phyloP scores from a whole-genome alignment of 2,329 filamentous ascomycete genomes.

The Cladorrhinum sp. region DNA sequence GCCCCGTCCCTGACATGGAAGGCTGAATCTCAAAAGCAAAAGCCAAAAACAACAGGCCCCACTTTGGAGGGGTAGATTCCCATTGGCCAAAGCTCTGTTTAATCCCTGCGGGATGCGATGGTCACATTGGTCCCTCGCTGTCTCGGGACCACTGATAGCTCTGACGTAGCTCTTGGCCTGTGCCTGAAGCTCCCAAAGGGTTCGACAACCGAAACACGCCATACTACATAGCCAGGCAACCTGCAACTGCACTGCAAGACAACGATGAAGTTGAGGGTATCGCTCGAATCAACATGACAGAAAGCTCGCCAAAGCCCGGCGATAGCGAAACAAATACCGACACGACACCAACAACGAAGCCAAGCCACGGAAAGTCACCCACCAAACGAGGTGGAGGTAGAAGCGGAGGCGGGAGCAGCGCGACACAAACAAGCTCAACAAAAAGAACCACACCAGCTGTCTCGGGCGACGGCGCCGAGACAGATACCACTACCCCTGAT shows the following conservation, averaged over 20 bases:
- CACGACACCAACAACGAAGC: constrained; percentile 6
- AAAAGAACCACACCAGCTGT: constrained; percentile 5
- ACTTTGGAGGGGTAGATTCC: constrained; percentile 12
- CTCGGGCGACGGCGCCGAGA: constrained; percentile 22
- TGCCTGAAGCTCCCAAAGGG: constrained; percentile 16
- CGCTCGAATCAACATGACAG: constrained; percentile 29
- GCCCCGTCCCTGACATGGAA: background rate
- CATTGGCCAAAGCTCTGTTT: constrained; percentile 24
- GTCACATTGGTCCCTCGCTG: background rate
- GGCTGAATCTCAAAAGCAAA: constrained; percentile 15
- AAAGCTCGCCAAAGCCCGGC: constrained; percentile 27
- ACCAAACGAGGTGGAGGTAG: background rate
- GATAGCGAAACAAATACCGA: constrained; percentile 22
- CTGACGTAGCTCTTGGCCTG: constrained; percentile 30
- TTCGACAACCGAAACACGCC: constrained; percentile 3
- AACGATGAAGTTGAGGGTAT: constrained; percentile 25
- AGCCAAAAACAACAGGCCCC: background rate
- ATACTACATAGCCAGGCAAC: background rate
- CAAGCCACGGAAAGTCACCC: background rate
- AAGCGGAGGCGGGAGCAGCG: background rate
- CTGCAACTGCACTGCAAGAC: background rate
- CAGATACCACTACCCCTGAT: constrained; percentile 24
- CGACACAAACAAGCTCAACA: background rate
- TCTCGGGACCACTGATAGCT: constrained; percentile 16
- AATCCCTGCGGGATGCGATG: constrained; percentile 17